These are phyloP conservation scores for Bothia castanella DNA, from an alignment of 1,284 basidiomycete species.

Conservation along the genomic window DNA sequence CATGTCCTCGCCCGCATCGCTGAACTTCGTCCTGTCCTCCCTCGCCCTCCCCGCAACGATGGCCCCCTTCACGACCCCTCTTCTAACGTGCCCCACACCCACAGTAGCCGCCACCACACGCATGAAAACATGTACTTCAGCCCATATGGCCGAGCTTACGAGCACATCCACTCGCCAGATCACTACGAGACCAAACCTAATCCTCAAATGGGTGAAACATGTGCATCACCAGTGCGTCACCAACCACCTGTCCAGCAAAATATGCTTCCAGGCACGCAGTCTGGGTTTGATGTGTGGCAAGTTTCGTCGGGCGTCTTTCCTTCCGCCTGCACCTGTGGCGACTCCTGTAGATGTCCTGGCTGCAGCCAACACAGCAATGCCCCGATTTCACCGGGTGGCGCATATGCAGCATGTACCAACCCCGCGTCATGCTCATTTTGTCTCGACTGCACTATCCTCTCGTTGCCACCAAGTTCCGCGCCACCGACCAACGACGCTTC, in stretches of 20 bases:
- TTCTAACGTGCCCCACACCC: conserved; percentile 36
- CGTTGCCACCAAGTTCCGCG: conserved; percentile 39
- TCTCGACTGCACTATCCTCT: conserved; percentile 55
- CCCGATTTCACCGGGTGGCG: conserved; percentile 29
- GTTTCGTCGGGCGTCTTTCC: conserved; percentile 23
- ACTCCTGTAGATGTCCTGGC: conserved; percentile 50
- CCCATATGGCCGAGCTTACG: conserved; percentile 62
- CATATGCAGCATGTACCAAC: conserved; percentile 40
- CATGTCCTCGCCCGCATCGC: conserved; percentile 53
- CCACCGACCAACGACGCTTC: conserved; percentile 17
- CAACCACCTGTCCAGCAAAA: conserved; percentile 19
- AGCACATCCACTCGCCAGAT: conserved; percentile 36
- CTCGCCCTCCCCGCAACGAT: conserved; percentile 39
- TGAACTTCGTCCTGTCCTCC: conserved; percentile 54
- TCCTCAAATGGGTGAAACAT: conserved; percentile 22
- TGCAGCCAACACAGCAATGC: conserved; percentile 48
- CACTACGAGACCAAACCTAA: conserved; percentile 24
- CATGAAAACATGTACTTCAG: conserved; percentile 49
- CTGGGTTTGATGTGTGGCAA: conserved; percentile 27
- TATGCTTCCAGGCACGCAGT: conserved; percentile 14
- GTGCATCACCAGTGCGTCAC: conserved; percentile 18
- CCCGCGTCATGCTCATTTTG: conserved; percentile 52
- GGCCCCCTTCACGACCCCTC: conserved; percentile 43
- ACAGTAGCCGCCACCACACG: conserved; percentile 39
- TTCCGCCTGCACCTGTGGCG: conserved; percentile 51